Base-by-base conservation (phyloP, 345 rosid genomes). In the Salix caprea region DNA sequence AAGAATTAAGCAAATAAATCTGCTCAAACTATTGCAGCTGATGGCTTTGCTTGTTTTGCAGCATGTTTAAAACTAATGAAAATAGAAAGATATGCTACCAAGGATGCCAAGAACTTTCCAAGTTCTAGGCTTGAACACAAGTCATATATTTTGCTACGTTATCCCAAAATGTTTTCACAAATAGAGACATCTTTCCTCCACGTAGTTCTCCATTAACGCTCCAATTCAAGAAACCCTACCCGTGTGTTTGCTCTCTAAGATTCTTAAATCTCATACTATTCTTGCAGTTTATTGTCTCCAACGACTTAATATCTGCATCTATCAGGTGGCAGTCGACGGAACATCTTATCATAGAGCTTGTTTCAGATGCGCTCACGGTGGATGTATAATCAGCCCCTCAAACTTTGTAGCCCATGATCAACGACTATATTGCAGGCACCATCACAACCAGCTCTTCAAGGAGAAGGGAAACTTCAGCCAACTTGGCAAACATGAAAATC, bases 331-430 rank as follows among this genome's bases (percentile, higher is more conserved):
- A 18, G 92, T 86, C 3, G 96, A 91, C 61, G 92, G 93, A 15
- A 84, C 84, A 10, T 86, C 90, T 16, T 88, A 90, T 74, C 96
- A 91, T 71, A 89, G 77, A 78, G 77, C 84, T 36, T 91, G 96
- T 76, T 91, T 91, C 92, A 88, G 92, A 80, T 91, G 96, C 79
- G 77, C 79, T 23, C 92, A 88, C 15, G 96, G 96, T 71, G 92
- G 96, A 21, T 91, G 93, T 54, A 78, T 88, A 23, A 87, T 91
- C 73, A 91, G 92, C 81, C 89, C 91, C 1, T 87, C 93, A 13
- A 88, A 86, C 79, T 91, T 85, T 56, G 83, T 90, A 28, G 90
- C 96, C 6, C 93, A 89, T 50, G 89, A 87, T 73, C 90, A 88
- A 5, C 90, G 88, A 34, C 86, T 87, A 65, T 90, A 87, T 73